Evolutionary conservation across 768 basidiomycete species (phyloP).

Genomic region (Lactarius deliciosus): DNA sequence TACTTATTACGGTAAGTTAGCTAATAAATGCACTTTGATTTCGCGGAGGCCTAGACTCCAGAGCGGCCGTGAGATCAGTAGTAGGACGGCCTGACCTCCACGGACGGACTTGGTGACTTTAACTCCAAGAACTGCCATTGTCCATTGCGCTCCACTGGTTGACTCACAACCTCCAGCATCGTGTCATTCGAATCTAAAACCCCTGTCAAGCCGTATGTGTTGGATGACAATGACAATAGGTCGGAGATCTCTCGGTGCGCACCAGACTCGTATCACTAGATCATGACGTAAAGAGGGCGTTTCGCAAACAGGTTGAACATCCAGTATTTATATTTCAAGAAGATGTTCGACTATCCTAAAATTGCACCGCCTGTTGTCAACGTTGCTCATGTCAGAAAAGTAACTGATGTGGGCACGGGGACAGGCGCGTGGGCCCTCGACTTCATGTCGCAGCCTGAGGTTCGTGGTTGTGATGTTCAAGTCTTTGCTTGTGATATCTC

Average conservation of each 20-base stretch:
- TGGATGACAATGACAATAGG: background rate
- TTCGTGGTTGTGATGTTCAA: conserved; percentile 7
- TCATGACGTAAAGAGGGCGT: no score
- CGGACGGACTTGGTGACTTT: no score
- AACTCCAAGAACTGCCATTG: no score
- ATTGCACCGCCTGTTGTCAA: conserved; percentile 7
- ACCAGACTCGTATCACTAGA: no score
- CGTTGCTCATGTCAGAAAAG: conserved; percentile 4
- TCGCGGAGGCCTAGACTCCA: no score
- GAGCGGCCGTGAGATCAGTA: no score
- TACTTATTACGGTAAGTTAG: no score
- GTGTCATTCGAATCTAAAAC: background rate
- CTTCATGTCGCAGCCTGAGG: conserved; percentile 2
- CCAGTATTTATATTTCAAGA: no score
- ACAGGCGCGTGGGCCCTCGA: conserved; percentile 12
- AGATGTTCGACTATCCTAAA: background rate
- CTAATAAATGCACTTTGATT: no score
- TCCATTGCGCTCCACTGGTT: background rate
- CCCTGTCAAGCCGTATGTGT: background rate
- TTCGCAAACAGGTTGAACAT: no score
- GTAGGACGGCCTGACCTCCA: no score
- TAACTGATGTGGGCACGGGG: conserved; percentile 5
- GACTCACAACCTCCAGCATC: background rate
- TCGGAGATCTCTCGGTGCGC: conserved; percentile 5
- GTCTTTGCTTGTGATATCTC: conserved; percentile 19